Evolutionary conservation across 176 grass and related monocot species (phyloP).

Genomic region (Olyra latifolia): DNA sequence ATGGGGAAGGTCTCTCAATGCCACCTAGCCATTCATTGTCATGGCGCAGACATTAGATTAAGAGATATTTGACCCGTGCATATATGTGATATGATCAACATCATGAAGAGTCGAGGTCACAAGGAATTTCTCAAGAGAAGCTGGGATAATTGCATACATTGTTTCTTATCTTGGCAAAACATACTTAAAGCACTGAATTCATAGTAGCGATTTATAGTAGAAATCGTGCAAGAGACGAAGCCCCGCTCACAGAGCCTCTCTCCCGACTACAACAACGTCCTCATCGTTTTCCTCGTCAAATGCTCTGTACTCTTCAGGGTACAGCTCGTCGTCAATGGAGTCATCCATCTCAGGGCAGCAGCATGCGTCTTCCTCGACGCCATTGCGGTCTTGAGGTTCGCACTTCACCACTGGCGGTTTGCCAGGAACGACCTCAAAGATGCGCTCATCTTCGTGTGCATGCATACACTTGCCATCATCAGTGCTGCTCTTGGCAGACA

Average conservation of each 20-base stretch:
- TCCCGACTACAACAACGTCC: slow-evolving; percentile 3
- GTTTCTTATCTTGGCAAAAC: neutral
- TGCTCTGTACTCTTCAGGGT: neutral
- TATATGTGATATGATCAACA: neutral
- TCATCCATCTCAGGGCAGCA: neutral
- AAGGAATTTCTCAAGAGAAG: neutral
- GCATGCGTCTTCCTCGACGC: neutral
- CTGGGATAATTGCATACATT: neutral
- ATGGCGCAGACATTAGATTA: slow-evolving; percentile 16
- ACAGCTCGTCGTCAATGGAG: neutral
- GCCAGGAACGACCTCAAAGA: neutral
- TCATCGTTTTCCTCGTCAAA: slow-evolving; percentile 38
- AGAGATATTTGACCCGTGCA: neutral
- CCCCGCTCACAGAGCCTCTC: neutral
- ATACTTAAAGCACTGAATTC: neutral
- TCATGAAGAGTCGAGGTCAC: neutral
- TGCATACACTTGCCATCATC: neutral
- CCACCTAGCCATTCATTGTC: slow-evolving; percentile 43
- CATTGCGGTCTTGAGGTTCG: neutral
- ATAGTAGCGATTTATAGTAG: neutral
- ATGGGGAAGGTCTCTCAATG: slow-evolving; percentile 64
- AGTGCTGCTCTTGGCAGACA: neutral
- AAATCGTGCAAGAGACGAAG: neutral
- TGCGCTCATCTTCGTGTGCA: neutral
- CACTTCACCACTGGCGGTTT: neutral